phyloP scores from a whole-genome alignment of 2,329 filamentous ascomycete genomes.

The Macrophomina pseudophaseolina region DNA sequence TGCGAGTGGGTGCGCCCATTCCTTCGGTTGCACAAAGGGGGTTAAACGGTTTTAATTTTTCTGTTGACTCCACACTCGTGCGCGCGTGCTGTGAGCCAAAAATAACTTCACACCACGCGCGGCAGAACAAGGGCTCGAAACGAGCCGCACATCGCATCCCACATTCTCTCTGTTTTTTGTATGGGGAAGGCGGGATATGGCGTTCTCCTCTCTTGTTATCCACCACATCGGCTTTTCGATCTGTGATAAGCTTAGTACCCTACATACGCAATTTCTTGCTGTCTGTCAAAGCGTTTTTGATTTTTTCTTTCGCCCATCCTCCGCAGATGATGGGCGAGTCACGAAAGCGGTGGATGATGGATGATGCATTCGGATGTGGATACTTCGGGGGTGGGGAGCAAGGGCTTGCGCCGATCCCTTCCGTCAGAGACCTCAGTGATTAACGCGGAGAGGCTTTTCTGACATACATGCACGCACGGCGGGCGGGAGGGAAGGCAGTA shows the following conservation, averaged over 20 bases:
- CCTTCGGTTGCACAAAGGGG: constrained; percentile 15
- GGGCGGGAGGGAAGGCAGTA: background rate
- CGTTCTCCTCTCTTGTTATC: background rate
- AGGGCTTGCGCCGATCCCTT: background rate
- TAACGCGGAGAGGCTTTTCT: too few relatives aligned
- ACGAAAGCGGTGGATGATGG: too few relatives aligned
- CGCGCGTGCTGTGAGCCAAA: constrained; percentile 14
- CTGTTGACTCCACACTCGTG: constrained; percentile 1
- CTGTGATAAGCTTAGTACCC: constrained; percentile 22
- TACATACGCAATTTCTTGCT: background rate
- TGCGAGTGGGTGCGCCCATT: background rate
- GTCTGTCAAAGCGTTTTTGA: background rate
- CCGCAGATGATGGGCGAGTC: too few relatives aligned
- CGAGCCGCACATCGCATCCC: background rate
- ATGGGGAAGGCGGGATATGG: constrained; percentile 6
- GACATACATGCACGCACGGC: background rate
- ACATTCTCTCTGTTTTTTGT: background rate
- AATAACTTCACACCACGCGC: background rate
- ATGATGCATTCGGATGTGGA: background rate
- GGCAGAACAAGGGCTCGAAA: too few relatives aligned
- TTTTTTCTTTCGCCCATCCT: background rate
- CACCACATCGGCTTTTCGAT: background rate
- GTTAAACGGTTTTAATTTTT: background rate
- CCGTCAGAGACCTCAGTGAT: background rate
- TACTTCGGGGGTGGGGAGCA: too few relatives aligned